Conservation (phyloP, 1,284 basidiomycete species). For the Tremellales sp. region DNA sequence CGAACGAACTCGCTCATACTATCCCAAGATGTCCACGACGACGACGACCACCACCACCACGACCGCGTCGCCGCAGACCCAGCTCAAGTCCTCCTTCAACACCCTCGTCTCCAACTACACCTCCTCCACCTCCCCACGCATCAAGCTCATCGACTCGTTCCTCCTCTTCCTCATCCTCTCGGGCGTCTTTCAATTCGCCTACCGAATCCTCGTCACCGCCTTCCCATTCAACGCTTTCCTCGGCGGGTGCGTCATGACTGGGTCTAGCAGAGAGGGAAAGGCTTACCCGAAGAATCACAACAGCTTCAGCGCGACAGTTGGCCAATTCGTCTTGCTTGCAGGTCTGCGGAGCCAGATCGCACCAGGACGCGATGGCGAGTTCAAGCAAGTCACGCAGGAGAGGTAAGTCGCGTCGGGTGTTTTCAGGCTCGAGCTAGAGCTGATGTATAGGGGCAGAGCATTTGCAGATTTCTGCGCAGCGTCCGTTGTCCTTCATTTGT, state of each 20-base stretch:
- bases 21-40: not conserved
- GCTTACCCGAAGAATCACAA: not conserved
- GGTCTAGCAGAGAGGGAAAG: not conserved
- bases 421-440: not conserved
- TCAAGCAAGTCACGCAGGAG: slow-evolving; percentile 90
- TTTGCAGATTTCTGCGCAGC: slow-evolving; percentile 95
- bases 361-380: slow-evolving; percentile 58
- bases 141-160: slow-evolving; percentile 93
- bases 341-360: slow-evolving; percentile 90
- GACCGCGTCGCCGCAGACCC: slow-evolving; percentile 9
- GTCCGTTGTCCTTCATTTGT: slow-evolving; percentile 93
- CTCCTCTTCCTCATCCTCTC: slow-evolving; percentile 87
- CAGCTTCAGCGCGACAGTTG: slow-evolving; percentile 88
- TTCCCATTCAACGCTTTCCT: slow-evolving; percentile 98
- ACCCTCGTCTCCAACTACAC: slow-evolving; percentile 74
- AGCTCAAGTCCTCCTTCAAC: slow-evolving; percentile 51
- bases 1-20: not conserved
- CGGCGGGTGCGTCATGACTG: slow-evolving; percentile 67
- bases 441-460: too few relatives aligned
- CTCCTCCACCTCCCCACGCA: slow-evolving; percentile 69
- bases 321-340: slow-evolving; percentile 93
- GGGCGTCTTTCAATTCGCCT: slow-evolving; percentile 84
- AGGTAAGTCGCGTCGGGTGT: slow-evolving; percentile 56
- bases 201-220: slow-evolving; percentile 85
- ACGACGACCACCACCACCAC: not conserved